Percentiles rank a stretch among this genome's conserved stretches.
These are phyloP conservation scores for Apiospora rasikravindrae DNA, from an alignment of 2,329 filamentous ascomycete species.

Conservation along the genomic window DNA sequence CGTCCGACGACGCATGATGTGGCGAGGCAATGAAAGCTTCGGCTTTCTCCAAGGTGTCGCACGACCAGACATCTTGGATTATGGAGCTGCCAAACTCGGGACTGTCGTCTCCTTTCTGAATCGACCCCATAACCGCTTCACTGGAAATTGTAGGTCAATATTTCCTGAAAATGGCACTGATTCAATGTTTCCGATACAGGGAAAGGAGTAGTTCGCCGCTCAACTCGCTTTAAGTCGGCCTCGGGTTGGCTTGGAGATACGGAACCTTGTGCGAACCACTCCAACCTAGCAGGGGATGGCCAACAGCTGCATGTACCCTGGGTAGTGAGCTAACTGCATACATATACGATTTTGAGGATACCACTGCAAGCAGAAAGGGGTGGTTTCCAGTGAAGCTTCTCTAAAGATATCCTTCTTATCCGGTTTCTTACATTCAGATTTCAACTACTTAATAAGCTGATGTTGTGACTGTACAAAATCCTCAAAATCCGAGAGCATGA, in stretches of 20 bases:
- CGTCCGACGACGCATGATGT: background rate
- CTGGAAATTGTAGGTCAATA: background rate
- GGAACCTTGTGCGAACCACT: background rate
- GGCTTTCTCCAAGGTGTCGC: conserved; percentile 38
- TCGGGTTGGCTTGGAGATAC: background rate
- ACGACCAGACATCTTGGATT: conserved; percentile 30
- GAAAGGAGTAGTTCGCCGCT: background rate
- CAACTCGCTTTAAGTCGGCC: conserved; percentile 9
- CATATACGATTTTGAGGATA: background rate
- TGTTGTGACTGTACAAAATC: background rate
- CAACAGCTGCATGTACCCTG: too few relatives aligned
- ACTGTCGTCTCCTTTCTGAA: background rate
- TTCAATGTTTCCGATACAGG: background rate
- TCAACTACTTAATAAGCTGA: background rate
- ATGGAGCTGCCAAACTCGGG: background rate
- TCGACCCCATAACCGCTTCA: background rate
- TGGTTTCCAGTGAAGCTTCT: background rate
- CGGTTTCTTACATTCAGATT: too few relatives aligned
- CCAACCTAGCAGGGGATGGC: background rate
- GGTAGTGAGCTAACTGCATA: background rate
- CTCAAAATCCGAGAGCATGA: background rate
- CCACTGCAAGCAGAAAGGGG: background rate
- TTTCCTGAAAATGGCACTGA: background rate
- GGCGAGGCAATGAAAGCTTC: conserved; percentile 25
- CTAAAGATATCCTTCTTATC: background rate